phyloP scores from a whole-genome alignment of 805 yeast genomes.

The Wickerhamomyces kurtzmanii region DNA sequence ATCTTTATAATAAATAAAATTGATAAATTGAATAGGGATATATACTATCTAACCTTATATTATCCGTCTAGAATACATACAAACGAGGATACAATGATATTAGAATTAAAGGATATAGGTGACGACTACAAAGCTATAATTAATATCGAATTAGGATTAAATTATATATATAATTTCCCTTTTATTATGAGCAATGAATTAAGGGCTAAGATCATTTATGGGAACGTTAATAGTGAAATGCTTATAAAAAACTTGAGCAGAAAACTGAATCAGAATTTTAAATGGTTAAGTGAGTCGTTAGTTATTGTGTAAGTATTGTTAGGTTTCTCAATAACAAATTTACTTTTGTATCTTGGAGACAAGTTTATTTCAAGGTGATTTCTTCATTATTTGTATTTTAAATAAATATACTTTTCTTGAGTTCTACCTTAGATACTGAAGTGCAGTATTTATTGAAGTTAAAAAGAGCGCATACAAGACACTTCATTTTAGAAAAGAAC shows the following conservation, averaged over 20 bases:
- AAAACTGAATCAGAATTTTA: conserved; percentile 5
- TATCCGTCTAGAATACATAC: conserved; percentile 6
- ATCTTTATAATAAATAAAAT: conserved; percentile 2
- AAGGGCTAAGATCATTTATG: conserved; percentile 8
- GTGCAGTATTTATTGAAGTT: too few relatives aligned
- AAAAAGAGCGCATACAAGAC: too few relatives aligned
- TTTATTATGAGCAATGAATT: conserved; percentile 3
- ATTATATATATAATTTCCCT: too few relatives aligned
- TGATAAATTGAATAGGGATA: conserved; percentile 5
- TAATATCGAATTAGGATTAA: conserved; percentile 4
- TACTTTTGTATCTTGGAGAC: too few relatives aligned
- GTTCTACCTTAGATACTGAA: too few relatives aligned
- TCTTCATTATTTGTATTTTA: too few relatives aligned
- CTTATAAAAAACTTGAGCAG: conserved; percentile 7
- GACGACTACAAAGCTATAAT: conserved; percentile 10
- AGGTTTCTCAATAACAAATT: too few relatives aligned
- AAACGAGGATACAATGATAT: conserved; percentile 2
- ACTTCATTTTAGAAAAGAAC: too few relatives aligned
- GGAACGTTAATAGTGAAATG: conserved; percentile 3
- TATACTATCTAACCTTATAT: conserved; percentile 9
- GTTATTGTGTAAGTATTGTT: too few relatives aligned
- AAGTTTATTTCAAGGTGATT: too few relatives aligned
- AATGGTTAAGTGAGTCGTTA: too few relatives aligned
- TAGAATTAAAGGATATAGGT: conserved; percentile 7
- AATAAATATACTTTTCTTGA: too few relatives aligned